phyloP scores from a whole-genome alignment of 2,329 filamentous ascomycete genomes.

The Fusarium camptoceras region DNA sequence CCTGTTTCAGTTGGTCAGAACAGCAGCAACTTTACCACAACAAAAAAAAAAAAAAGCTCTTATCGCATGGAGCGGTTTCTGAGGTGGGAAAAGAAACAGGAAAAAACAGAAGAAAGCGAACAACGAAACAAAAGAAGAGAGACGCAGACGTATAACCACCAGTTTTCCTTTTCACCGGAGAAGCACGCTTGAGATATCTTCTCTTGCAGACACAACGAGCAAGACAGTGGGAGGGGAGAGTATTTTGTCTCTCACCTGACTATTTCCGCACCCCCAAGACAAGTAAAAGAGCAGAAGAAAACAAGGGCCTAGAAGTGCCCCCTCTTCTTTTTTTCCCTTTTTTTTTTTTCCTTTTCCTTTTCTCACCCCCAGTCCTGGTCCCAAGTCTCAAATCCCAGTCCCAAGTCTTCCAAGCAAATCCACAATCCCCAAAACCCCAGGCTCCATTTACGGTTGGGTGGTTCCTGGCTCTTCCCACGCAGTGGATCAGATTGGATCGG shows the following conservation, averaged over 20 bases:
- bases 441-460: constrained; percentile 40
- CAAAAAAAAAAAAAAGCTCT: background rate
- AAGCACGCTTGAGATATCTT: constrained; percentile 17
- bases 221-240: constrained; percentile 24
- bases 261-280: constrained; percentile 39
- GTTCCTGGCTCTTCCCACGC: constrained; percentile 42
- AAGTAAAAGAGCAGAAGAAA: constrained; percentile 11
- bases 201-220: constrained; percentile 21
- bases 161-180: background rate
- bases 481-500: constrained; percentile 42
- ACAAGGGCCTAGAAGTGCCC: constrained; percentile 32
- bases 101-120: background rate
- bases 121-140: background rate
- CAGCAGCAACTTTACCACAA: background rate
- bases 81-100: constrained; percentile 2
- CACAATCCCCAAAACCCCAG: constrained; percentile 42
- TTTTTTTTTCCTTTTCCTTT: too few species aligned
- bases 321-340: constrained; percentile 31
- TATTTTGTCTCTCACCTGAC: constrained; percentile 38
- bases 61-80: background rate
- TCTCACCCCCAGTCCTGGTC: constrained; percentile 36
- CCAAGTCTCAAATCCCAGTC: constrained; percentile 36
- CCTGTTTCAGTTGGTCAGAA: too few species aligned
- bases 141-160: background rate
- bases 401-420: constrained; percentile 28